Evolutionary conservation across 202 grass and related monocot species (phyloP), one percentile per base, ranked within the genome.

Genomic region (Panicum virgatum): DNA sequence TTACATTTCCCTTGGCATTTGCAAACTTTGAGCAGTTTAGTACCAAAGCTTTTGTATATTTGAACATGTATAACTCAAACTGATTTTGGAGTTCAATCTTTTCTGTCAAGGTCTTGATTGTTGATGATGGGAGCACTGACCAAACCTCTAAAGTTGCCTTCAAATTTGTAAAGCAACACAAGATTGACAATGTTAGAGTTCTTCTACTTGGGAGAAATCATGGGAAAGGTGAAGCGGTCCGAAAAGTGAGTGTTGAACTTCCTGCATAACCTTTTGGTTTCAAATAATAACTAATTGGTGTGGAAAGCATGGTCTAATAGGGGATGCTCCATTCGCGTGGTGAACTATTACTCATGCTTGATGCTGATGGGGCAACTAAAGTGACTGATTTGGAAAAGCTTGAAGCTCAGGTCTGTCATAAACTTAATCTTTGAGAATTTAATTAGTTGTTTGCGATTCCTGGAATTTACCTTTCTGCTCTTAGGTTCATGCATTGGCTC

Each of bases 171-270:
- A 83, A 82, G 34, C 88, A 71, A 64, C 78, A 93, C 74, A 93
- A 86, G 61, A 93, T 98, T 23, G 92, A 96, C 30, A 98, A 93
- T 84, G 90, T 92, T 83, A 94, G 96, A 79, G 88, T 98, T 88
- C 83, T 98, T 74, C 77, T 98, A 53, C 92, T 98, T 22, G 90
- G 92, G 20, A 93, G 79, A 83, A 98, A 98, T 67, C 96, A 98
- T 77, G 96, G 96, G 39, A 98, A 98, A 93, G 96, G 96, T 61
- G 96, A 98, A 96, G 92, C 96, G 6, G 86, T 98, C n/a, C 90
- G 92, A 89, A 98, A 98, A 88, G 95, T 98, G 72, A 91, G 88
- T 91, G 39, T 51, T 38, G 54, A 90, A 72, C 38, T 84, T 16
- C 63, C 15, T 20, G 37, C 6, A 22, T 32, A 69, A 32, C 6